Conservation (phyloP, 768 basidiomycete species). For the Paxillus involutus region DNA sequence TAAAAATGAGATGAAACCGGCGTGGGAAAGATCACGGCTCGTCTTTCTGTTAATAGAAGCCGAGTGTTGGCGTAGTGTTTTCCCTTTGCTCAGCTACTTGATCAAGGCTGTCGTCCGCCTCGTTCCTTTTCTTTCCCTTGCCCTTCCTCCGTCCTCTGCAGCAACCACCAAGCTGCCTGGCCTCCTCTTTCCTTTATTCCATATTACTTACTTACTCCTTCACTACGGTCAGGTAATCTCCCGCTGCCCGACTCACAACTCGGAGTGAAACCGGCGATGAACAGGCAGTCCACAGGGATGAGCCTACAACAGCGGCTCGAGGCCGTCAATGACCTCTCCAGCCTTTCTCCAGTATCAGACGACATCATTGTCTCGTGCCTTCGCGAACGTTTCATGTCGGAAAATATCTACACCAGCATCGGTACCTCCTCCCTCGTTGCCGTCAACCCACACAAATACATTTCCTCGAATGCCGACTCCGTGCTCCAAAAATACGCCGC, state of each 20-base stretch:
- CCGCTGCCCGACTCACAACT: neutral
- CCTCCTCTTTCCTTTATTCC: conserved; percentile 1
- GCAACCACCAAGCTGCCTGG: conserved; percentile 1
- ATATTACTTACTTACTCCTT: neutral
- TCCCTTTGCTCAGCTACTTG: conserved; percentile 11
- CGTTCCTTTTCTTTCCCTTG: conserved; percentile 16
- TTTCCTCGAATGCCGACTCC: conserved; percentile 80
- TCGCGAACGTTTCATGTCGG: conserved; percentile 83
- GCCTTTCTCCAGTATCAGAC: conserved; percentile 69
- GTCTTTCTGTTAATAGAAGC: conserved; percentile 13
- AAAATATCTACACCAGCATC: conserved; percentile 75
- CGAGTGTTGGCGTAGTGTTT: conserved; percentile 12
- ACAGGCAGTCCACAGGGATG: conserved; percentile 46
- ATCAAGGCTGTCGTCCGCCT: conserved; percentile 13
- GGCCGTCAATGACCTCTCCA: conserved; percentile 66
- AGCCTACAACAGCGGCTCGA: conserved; percentile 69
- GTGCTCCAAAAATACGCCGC: conserved; percentile 83
- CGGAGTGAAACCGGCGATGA: conserved; percentile 22
- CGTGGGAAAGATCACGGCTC: conserved; percentile 21
- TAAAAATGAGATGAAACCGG: conserved; percentile 5
- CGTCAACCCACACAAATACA: conserved; percentile 92
- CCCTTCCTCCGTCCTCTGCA: conserved; percentile 8
- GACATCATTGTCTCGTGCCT: conserved; percentile 84
- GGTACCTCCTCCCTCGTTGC: conserved; percentile 76
- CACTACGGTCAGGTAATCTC: conserved; percentile 1